phyloP scores from a whole-genome alignment of 2,329 filamentous ascomycete species.

The Ophiocordyceps camponoti-saundersi region DNA sequence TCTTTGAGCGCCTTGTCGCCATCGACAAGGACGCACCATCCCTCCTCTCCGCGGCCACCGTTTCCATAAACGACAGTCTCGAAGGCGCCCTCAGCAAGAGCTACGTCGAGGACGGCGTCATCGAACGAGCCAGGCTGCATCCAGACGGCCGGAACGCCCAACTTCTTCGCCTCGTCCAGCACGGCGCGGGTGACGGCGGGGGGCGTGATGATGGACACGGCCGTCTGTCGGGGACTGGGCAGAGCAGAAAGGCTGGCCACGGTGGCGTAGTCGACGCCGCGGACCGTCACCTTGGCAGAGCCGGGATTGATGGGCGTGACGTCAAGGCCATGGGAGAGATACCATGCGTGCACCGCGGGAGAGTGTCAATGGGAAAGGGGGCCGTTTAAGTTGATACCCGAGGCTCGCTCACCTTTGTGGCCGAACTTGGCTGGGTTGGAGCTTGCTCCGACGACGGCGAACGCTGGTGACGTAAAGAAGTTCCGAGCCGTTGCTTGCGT shows the following conservation, averaged over 20 bases:
- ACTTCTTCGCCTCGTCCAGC: slow-evolving; percentile 58
- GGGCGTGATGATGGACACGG: slow-evolving; percentile 75
- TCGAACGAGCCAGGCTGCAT: slow-evolving; percentile 84
- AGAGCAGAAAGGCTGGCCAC: slow-evolving; percentile 49
- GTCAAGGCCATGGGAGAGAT: slow-evolving; percentile 56
- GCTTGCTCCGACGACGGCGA: slow-evolving; percentile 81
- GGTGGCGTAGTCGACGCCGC: slow-evolving; percentile 40
- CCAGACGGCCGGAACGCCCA: slow-evolving; percentile 64
- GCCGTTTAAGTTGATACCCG: background rate
- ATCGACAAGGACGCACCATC: slow-evolving; percentile 80
- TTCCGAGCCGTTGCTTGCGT: slow-evolving; percentile 56
- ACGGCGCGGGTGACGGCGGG: slow-evolving; percentile 59
- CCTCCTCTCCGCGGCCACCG: slow-evolving; percentile 49
- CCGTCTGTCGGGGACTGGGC: slow-evolving; percentile 48
- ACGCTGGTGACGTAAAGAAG: slow-evolving; percentile 67
- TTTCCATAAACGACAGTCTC: slow-evolving; percentile 50
- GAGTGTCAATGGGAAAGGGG: background rate
- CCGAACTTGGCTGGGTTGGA: slow-evolving; percentile 76
- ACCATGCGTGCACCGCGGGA: slow-evolving; percentile 70
- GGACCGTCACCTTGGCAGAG: slow-evolving; percentile 44
- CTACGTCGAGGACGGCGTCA: slow-evolving; percentile 54
- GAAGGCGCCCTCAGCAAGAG: slow-evolving; percentile 42
- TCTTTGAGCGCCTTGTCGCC: slow-evolving; percentile 47
- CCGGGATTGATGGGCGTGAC: slow-evolving; percentile 75
- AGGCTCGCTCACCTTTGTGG: slow-evolving; percentile 49